Conservation (phyloP, 192 early-diverging fungal species). For the Chytriomyces hyalinus region DNA sequence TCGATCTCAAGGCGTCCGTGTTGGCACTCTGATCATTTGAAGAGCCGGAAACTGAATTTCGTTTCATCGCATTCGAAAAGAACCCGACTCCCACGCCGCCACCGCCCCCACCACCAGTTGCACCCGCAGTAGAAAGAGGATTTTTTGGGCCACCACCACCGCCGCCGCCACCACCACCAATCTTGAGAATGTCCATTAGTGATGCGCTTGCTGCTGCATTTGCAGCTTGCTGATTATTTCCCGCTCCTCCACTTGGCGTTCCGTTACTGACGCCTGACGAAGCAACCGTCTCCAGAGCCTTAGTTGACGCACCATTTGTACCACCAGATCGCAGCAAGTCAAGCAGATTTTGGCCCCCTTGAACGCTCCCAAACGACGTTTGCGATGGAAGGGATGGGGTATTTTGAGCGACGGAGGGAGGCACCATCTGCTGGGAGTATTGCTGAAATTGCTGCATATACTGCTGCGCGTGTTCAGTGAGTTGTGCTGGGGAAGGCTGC, state of each 20-base stretch:
- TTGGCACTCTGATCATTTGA: not conserved
- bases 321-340: not conserved
- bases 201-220: not conserved
- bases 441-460: not conserved
- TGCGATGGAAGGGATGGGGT: no score
- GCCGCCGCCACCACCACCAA: not conserved
- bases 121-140: not conserved
- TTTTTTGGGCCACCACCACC: not conserved
- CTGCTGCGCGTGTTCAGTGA: not conserved
- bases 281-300: no score
- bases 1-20: conserved; percentile 8
- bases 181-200: conserved; percentile 1
- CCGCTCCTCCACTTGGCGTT: no score
- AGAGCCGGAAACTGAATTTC: not conserved
- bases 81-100: conserved; percentile 6
- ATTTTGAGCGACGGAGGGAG: no score
- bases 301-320: not conserved
- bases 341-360: not conserved
- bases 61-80: conserved; percentile 14
- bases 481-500: no score
- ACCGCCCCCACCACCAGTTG: not conserved
- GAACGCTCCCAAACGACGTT: not conserved
- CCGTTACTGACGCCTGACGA: no score
- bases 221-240: no score
- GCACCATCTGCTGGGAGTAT: not conserved